Evolutionary conservation across 2,329 filamentous ascomycete genomes (phyloP), one percentile per base, ranked within the genome.

Genomic region (Elsinoe arachidis): DNA sequence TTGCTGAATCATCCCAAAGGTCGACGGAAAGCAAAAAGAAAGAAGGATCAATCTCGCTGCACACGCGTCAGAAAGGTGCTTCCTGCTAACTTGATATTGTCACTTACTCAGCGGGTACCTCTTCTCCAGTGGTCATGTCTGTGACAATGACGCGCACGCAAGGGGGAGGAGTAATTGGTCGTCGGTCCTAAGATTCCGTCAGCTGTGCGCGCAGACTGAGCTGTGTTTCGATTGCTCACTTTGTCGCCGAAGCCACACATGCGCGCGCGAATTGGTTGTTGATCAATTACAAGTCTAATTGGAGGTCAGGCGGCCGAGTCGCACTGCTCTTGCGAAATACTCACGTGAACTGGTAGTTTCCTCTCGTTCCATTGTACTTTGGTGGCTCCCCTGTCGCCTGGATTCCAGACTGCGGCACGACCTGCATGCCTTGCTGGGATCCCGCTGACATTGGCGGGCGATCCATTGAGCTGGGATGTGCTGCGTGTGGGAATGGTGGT

Each of bases 161-260:
- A 2, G 93, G 92, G 19, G 93, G 93, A 12, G 93, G 92, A 26
- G 93, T 97, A 65, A 99, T 96, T 23, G 93, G 93, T 62, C 93
- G 82, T 63, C 93, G 88, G 72, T 99, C 93, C 88, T 95, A 59
- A 59, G 53, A 61, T 62, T 63, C 63, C 66, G 56, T 69, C 60
- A 70, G 67, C 63, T 11, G 10, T 46, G 21, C 15, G 12, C 49
- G 46, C 38, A 11, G 35, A 56, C 61, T 59, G 41, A 59, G 19
- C 33, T 43, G 15, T 51, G 17, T 55, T 55, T 55, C 26, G 46
- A 35, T 55, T 59, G 65, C 75, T 58, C 74, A 93, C 89, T 81
- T 97, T 99, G 76, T 99, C 93, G 61, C 93, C 93, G 74, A 97
- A 99, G 6, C 93, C 93, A 75, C 93, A 99, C 93, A 97, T 97